A percentile compares a stretch with the other conserved stretches of the same genome.
phyloP scores from a whole-genome alignment of 2,329 filamentous ascomycete species.

The Ascochyta viciae-villosae region DNA sequence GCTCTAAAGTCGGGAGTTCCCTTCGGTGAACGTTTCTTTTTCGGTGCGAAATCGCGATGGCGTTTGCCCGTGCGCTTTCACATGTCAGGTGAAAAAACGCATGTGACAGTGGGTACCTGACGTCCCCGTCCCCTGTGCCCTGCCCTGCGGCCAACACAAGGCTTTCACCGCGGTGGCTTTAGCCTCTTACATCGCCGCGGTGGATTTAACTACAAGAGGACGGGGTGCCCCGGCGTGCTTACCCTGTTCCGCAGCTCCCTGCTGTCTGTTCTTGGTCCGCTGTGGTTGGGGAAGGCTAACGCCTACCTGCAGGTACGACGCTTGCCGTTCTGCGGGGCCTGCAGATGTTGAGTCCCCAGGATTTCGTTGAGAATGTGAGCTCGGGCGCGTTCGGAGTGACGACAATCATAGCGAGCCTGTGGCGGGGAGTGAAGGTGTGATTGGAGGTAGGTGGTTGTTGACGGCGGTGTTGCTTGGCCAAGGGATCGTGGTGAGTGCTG shows the following conservation, averaged over 20 bases:
- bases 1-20: constrained; percentile 16
- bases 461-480: too few species aligned
- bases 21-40: constrained; percentile 15
- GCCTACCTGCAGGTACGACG: constrained; percentile 14
- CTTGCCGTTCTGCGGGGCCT: constrained; percentile 5
- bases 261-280: not conserved
- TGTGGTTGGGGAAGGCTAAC: constrained; percentile 13
- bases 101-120: constrained; percentile 20
- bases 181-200: constrained; percentile 13
- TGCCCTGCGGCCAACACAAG: not conserved
- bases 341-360: constrained; percentile 14
- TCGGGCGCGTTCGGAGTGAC: constrained; percentile 7
- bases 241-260: not conserved
- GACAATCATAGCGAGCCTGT: not conserved
- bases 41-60: constrained; percentile 15
- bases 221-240: constrained; percentile 8
- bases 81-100: constrained; percentile 10
- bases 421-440: constrained; percentile 1
- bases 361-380: constrained; percentile 9
- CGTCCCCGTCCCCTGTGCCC: not conserved
- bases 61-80: constrained; percentile 18
- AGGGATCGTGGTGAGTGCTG: not conserved
- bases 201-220: constrained; percentile 19
- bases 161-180: constrained; percentile 19
- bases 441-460: constrained; percentile 5